A percentile compares a stretch with the other conserved stretches of the same genome.
These are phyloP conservation scores for Colletotrichum melonis DNA, from an alignment of 2,329 filamentous ascomycete species.

Conservation along the genomic window DNA sequence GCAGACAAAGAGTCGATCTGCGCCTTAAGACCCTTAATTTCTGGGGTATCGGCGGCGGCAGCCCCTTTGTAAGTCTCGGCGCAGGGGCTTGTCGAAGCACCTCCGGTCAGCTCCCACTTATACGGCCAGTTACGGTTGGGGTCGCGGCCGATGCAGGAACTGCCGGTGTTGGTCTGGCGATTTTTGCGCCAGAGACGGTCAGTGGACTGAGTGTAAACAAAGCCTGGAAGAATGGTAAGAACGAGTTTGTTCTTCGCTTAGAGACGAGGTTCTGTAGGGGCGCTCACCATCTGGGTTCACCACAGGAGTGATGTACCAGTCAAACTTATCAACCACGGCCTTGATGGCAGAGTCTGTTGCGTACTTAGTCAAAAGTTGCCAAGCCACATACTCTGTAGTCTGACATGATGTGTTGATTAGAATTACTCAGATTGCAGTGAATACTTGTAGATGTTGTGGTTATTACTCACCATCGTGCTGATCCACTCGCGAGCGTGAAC, in stretches of 20 bases:
- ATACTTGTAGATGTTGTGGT: no score
- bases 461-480: slow-evolving; percentile 58
- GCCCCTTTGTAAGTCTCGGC: slow-evolving; percentile 56
- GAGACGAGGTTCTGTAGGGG: no score
- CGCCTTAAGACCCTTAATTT: slow-evolving; percentile 58
- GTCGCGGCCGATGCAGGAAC: slow-evolving; percentile 59
- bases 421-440: no score
- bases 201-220: slow-evolving; percentile 57
- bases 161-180: slow-evolving; percentile 50
- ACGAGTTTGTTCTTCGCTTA: fast-evolving
- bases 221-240: slow-evolving; percentile 45
- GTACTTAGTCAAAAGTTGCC: slow-evolving; percentile 53
- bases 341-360: slow-evolving; percentile 49
- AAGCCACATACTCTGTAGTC: slow-evolving; percentile 59
- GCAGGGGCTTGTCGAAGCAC: slow-evolving; percentile 61
- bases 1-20: slow-evolving; percentile 55
- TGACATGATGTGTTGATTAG: slow-evolving; percentile 42
- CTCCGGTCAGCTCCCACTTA: slow-evolving; percentile 57
- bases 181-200: slow-evolving; percentile 66
- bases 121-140: slow-evolving; percentile 67
- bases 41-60: slow-evolving; percentile 54
- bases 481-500: slow-evolving; percentile 68
- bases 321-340: slow-evolving; percentile 64
- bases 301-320: slow-evolving; percentile 64
- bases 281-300: slow-evolving; percentile 58